Base-by-base conservation (phyloP, 2,329 filamentous ascomycete species). In the Juglanconis oblonga region DNA sequence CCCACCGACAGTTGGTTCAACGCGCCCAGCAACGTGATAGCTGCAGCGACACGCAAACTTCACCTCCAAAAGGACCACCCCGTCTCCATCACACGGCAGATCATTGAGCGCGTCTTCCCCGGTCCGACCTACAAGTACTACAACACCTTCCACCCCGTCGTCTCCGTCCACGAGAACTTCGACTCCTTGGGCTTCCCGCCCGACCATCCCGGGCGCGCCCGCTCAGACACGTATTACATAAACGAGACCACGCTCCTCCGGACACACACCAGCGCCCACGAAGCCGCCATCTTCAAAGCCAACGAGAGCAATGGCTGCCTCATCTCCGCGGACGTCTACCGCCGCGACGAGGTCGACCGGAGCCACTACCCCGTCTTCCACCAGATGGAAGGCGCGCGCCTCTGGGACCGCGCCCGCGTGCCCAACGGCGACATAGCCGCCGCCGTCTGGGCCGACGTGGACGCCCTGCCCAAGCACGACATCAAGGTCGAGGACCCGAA, bases 341-440 rank as follows among this genome's bases (percentile, higher is more conserved):
- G 95, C 48, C 85, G 95, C 65, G 95, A 99, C 83, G 93, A 94
- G 59, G 89, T 99, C 69, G 95, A 99, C 75, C 86, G 91, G 59
- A 95, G 89, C 67, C 95, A 99, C 76, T 98, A 98, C 75, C 95
- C 95, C 0, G 87, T 96, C 61, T 99, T 99, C 75, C 95, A 99
- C 76, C 95, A 99, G 77, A 98, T 98, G 93, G 95, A 99, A 74
- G 94, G 92, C 11, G 94, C 94, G 8, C 83, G 89, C 67, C 88
- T 92, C 57, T 99, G 95, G 94, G 89, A 95, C 70, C 85, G 91
- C 9, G 79, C 72, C 33, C 82, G 78, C 71, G 84, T 83, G 49
- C 80, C 78, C 57, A 78, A 74, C 62, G 81, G 80, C 17, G 82
- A 89, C 64, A 72, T 92, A 17, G 84, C 84, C 1, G 78, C 84